Evolutionary conservation across 2,329 filamentous ascomycete species (phyloP).

Genomic region (Penicillium sp.): DNA sequence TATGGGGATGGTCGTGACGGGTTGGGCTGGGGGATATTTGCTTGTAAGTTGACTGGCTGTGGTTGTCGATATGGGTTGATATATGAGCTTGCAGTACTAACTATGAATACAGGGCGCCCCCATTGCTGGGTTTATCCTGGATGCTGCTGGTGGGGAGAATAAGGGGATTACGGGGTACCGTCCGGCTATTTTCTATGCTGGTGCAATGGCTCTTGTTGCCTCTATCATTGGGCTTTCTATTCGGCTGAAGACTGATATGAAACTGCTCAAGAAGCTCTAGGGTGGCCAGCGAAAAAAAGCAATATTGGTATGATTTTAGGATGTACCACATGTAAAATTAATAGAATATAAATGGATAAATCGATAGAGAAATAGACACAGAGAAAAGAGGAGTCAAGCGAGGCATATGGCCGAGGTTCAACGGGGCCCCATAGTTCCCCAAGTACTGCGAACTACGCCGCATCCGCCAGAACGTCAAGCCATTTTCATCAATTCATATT

Average conservation of each 20-base stretch:
- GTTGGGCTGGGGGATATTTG: slow-evolving; percentile 61
- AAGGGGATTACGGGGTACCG: slow-evolving; percentile 54
- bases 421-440: not conserved
- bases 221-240: slow-evolving; percentile 45
- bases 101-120: slow-evolving; percentile 48
- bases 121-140: slow-evolving; percentile 60
- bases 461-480: slow-evolving; percentile 10
- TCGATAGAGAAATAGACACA: not conserved
- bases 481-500: not conserved
- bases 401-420: slow-evolving; percentile 2
- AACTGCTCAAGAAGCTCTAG: slow-evolving; percentile 39
- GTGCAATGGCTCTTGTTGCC: slow-evolving; percentile 50
- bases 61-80: not conserved
- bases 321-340: not conserved
- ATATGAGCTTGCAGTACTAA: not conserved
- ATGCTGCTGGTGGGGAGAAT: slow-evolving; percentile 53
- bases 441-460: slow-evolving; percentile 14
- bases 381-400: not conserved
- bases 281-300: too few relatives aligned
- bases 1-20: slow-evolving; percentile 62
- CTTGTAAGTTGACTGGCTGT: slow-evolving; percentile 45
- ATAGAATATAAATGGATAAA: not conserved
- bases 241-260: slow-evolving; percentile 45
- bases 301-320: too few relatives aligned
- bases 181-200: slow-evolving; percentile 63